Percentiles rank a stretch among this genome's conserved stretches.
Evolutionary conservation across 805 yeast species (phyloP).

Genomic region (Cyberlindnera sargentensis): DNA sequence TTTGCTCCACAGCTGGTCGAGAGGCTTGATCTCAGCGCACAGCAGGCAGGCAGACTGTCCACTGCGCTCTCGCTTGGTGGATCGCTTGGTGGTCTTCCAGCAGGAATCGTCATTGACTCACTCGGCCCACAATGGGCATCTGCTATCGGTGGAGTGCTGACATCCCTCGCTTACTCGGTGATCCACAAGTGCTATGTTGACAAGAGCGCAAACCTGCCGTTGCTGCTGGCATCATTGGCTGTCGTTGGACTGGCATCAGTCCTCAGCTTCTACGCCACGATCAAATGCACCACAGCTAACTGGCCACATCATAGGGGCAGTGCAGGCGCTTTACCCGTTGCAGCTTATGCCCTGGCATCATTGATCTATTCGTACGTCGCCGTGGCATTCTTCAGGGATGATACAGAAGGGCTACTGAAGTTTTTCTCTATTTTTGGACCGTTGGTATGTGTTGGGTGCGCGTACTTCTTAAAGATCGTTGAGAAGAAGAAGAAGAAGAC

Average conservation of each 20-base stretch:
- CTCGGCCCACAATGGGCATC: constrained; percentile 50
- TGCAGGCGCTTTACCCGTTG: constrained; percentile 25
- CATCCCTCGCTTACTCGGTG: constrained; percentile 47
- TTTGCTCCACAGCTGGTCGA: constrained; percentile 66
- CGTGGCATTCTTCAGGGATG: constrained; percentile 41
- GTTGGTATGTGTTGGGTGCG: constrained; percentile 26
- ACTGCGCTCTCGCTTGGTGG: constrained; percentile 58
- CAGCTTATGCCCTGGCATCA: constrained; percentile 60
- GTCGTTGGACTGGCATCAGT: constrained; percentile 62
- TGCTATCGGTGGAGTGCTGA: constrained; percentile 46
- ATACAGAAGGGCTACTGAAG: constrained; percentile 47
- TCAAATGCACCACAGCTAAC: constrained; percentile 42
- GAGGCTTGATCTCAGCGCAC: constrained; percentile 48
- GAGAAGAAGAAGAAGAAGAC: constrained; percentile 9
- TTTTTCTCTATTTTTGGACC: constrained; percentile 50
- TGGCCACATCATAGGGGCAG: constrained; percentile 59
- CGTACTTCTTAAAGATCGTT: constrained; percentile 23
- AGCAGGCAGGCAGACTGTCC: constrained; percentile 59
- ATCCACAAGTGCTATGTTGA: constrained; percentile 41
- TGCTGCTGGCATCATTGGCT: constrained; percentile 43
- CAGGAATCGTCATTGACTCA: constrained; percentile 60
- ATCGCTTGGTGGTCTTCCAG: constrained; percentile 63
- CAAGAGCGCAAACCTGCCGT: constrained; percentile 30
- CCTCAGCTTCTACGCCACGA: constrained; percentile 50
- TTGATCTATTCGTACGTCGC: constrained; percentile 54